phyloP scores from a whole-genome alignment of 2,329 filamentous ascomycete genomes.

The Neonectria faginata region DNA sequence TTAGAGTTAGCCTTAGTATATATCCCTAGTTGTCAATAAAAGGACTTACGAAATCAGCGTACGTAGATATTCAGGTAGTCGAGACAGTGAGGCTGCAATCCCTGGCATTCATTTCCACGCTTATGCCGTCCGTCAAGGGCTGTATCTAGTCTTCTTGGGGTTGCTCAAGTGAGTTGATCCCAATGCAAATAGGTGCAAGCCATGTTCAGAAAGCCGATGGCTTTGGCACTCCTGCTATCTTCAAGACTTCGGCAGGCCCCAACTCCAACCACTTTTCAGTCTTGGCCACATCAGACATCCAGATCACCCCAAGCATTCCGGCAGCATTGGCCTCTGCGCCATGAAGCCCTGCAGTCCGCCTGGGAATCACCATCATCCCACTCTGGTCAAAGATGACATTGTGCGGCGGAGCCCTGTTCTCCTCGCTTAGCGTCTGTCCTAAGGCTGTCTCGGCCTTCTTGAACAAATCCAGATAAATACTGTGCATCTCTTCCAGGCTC shows the following conservation, averaged over 20 bases:
- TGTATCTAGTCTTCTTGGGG: background rate
- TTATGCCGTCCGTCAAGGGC: background rate
- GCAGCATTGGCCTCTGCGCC: constrained; percentile 57
- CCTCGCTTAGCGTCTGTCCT: constrained; percentile 9
- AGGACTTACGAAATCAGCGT: too few species aligned
- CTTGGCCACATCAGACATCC: constrained; percentile 20
- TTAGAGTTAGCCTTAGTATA: too few species aligned
- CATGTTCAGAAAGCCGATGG: background rate
- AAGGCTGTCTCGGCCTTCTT: constrained; percentile 13
- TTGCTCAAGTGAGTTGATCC: too few species aligned
- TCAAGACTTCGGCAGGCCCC: constrained; percentile 19
- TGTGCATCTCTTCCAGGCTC: constrained; percentile 29
- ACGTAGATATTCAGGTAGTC: too few species aligned
- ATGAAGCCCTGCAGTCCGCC: constrained; percentile 50
- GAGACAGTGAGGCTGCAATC: too few species aligned
- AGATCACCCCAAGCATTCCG: constrained; percentile 60
- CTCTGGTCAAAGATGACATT: constrained; percentile 58
- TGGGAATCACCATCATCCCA: constrained; percentile 61
- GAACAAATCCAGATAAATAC: constrained; percentile 40
- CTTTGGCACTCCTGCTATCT: constrained; percentile 26
- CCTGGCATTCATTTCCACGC: background rate
- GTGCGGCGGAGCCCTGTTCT: constrained; percentile 47
- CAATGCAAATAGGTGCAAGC: background rate
- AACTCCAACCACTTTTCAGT: constrained; percentile 26
- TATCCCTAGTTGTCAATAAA: too few species aligned